phyloP scores from a whole-genome alignment of 1,284 basidiomycete genomes.

The Heterobasidion annosum region DNA sequence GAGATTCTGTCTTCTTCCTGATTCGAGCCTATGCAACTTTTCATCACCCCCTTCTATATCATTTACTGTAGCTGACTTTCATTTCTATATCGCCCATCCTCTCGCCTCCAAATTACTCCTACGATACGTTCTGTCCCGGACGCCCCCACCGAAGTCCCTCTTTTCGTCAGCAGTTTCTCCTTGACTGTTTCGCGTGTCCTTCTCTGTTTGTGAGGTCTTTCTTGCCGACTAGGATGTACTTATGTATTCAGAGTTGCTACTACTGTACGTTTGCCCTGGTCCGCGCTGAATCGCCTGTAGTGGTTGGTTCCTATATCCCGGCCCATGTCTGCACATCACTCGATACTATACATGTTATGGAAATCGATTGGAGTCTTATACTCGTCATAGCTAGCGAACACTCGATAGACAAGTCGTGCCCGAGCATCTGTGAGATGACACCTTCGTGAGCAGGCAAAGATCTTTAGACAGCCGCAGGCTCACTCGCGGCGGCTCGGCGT shows the following conservation, averaged over 20 bases:
- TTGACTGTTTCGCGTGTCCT: too few relatives aligned
- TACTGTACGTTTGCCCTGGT: slow-evolving; percentile 7
- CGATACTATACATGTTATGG: background rate
- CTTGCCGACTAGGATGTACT: slow-evolving; percentile 3
- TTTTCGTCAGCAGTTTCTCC: too few relatives aligned
- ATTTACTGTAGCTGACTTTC: background rate
- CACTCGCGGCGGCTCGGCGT: too few relatives aligned
- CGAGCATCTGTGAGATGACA: background rate
- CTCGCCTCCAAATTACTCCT: background rate
- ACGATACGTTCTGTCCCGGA: background rate
- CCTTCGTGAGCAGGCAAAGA: too few relatives aligned
- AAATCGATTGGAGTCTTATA: background rate
- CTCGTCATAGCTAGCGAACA: background rate
- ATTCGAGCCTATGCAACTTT: background rate
- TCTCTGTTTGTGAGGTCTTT: background rate
- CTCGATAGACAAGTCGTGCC: background rate
- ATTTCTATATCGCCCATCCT: background rate
- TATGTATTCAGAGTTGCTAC: slow-evolving; percentile 11
- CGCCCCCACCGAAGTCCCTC: too few relatives aligned
- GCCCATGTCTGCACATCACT: slow-evolving; percentile 2
- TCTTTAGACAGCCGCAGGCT: too few relatives aligned
- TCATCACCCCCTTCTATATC: background rate
- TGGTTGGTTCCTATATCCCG: slow-evolving; percentile 7
- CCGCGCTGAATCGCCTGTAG: slow-evolving; percentile 2
- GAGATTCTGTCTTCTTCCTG: background rate